A percentile compares a stretch with the other conserved stretches of the same genome.
Evolutionary conservation across 768 basidiomycete genomes (phyloP).

Genomic region (Flagelloscypha sp.): DNA sequence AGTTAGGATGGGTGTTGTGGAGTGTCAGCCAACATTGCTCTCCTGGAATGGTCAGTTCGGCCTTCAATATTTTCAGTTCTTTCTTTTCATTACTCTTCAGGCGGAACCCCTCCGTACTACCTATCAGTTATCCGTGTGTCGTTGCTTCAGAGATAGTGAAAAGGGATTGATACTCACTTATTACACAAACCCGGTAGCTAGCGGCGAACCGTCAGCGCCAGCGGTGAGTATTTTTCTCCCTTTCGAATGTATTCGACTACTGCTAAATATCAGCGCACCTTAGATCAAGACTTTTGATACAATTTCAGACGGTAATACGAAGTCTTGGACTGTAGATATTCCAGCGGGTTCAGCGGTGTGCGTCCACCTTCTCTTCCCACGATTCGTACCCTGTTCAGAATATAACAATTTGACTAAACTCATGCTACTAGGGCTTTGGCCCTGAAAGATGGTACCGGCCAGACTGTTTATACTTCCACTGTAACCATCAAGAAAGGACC

Average conservation of each 20-base stretch:
- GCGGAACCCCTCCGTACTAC: constrained; percentile 49
- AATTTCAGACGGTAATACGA: constrained; percentile 29
- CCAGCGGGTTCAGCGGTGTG: constrained; percentile 38
- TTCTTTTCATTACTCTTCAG: constrained; percentile 29
- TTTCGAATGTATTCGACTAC: constrained; percentile 6
- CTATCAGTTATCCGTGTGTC: constrained; percentile 54
- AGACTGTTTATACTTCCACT: constrained; percentile 41
- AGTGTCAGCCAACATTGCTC: constrained; percentile 35
- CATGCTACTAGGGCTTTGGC: constrained; percentile 52
- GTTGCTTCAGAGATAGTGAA: constrained; percentile 9
- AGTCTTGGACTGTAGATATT: constrained; percentile 53
- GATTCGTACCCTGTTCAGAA: constrained; percentile 3
- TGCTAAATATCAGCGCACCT: constrained; percentile 8
- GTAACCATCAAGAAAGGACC: constrained; percentile 33
- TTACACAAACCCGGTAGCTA: too few species aligned
- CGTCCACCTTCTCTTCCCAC: constrained; percentile 11
- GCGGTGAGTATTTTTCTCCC: constrained; percentile 32
- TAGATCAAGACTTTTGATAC: constrained; percentile 49
- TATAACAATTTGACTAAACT: constrained; percentile 3
- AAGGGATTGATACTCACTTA: constrained; percentile 2
- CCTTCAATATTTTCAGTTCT: constrained; percentile 5
- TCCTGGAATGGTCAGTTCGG: neutral
- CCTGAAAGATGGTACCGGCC: constrained; percentile 54
- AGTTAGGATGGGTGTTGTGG: constrained; percentile 28
- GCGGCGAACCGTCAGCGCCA: constrained; percentile 40